phyloP scores from a whole-genome alignment of 176 grass and related monocot species.

The Carex myosuroides region DNA sequence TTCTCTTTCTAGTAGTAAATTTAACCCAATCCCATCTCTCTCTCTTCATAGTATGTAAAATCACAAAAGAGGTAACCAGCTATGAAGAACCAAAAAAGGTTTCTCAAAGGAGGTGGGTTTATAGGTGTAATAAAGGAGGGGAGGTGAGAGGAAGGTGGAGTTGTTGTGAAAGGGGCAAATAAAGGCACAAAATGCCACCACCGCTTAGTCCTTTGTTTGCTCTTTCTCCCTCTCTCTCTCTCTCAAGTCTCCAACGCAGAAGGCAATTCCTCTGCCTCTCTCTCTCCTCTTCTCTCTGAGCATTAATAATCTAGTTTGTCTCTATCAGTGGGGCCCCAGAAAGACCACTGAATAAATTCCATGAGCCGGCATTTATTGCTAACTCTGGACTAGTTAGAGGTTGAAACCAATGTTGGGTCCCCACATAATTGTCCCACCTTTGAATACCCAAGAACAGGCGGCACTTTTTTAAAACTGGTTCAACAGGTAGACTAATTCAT shows the following conservation, averaged over 20 bases:
- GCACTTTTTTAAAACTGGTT: background rate
- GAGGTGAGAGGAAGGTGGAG: constrained; percentile 13
- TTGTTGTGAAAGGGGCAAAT: background rate
- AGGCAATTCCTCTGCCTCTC: constrained; percentile 7
- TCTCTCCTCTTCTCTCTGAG: background rate
- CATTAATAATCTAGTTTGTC: background rate
- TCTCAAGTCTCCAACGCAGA: constrained; percentile 14
- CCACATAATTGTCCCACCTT: background rate
- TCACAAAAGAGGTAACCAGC: background rate
- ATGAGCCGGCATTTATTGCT: background rate
- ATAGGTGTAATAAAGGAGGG: background rate
- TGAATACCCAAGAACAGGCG: background rate
- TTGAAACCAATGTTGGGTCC: background rate
- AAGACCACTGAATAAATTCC: constrained; percentile 7
- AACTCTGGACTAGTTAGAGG: background rate
- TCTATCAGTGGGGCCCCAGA: background rate
- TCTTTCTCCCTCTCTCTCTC: background rate
- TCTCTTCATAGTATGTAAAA: background rate
- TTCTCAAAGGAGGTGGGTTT: background rate
- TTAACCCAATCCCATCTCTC: background rate
- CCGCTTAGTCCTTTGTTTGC: background rate
- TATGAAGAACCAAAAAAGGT: background rate
- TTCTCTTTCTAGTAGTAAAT: background rate
- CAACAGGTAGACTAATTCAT: background rate
- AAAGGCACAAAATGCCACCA: constrained; percentile 4